Evolutionary conservation across 208 protist genomes (phyloP), one percentile per base, ranked within the genome.

Genomic region (Trypanosoma melophagium): DNA sequence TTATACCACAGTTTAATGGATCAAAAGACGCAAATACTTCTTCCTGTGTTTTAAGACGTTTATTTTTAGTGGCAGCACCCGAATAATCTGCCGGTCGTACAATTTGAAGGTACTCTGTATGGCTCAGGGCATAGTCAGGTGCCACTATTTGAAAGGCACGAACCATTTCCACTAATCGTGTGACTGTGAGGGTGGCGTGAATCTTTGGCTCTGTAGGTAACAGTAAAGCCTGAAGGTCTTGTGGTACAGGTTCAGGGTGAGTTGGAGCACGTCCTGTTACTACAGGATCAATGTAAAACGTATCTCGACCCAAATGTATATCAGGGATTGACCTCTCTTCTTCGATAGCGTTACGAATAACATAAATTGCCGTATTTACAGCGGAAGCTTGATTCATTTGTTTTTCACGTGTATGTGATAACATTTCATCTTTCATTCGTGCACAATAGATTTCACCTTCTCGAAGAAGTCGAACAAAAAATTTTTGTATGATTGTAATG

Each of bases 281-380:
- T 22, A 21, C 42, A 68, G 60, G 9, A 28, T 41, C n/a, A 22
- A 86, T 51, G n/a, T 83, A 63, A 52, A 96, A 96, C 9, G 91
- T 96, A 21, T 80, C 86, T 40, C 83, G 88, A 31, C 91, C 91
- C 49, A 96, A 79, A 74, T 96, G 88, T 82, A 94, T 91, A 8
- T 49, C 2, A 1, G 84, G 71, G 3, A 76, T 63, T 42, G 63
- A 52, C n/a, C 57, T 24, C 63, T 96, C 91, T 61, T 78, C 61
- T 79, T 96, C 91, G 54, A 96, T 87, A 55, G 77, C 76, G 61
- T 76, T 80, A 47, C 87, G 87, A 53, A 96, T 59, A 17, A 80
- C 44, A 71, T 89, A 92, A n/a, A 96, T 67, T 31, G 86, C 91
- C n/a, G 84, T 85, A 79, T 96, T 96, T 7, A 91, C 80, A 9